Evolutionary conservation across 2,329 filamentous ascomycete genomes (phyloP), one percentile per base, ranked within the genome.

Genomic region (Trichoderma harzianum): DNA sequence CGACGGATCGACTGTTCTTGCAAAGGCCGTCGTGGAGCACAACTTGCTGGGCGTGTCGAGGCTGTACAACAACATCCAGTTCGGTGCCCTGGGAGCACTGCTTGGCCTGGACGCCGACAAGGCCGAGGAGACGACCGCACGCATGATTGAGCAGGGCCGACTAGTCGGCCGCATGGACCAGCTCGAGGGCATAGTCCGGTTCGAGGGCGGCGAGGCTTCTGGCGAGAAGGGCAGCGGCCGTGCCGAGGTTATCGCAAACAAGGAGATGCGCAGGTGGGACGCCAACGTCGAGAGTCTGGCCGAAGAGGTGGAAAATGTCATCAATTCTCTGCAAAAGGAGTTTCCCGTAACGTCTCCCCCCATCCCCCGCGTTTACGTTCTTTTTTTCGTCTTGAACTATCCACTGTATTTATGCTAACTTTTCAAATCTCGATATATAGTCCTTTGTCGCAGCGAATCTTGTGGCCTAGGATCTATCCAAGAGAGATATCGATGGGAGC

Each of bases 61-160:
- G 62, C 83, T 96, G 18, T 96, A 94, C 81, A 89, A 86, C 77
- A 95, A 95, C 79, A 95, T 95, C 73, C 86, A 86, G 5, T 90
- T 94, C 75, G 91, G 92, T 71, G 90, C 91, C 30, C 86, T 99
- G 1, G 96, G 91, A 0, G 84, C 86, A 51, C 86, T 98, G 47
- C 85, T 99, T 16, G 94, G 93, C 0, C 86, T 98, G 5, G 89
- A 93, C 72, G 89, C 89, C 0, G 92, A 93, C 66, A 92, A 91
- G 80, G 95, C 95, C 4, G 96, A 99, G 84, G 91, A 92, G 72
- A 98, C 96, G 69, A 96, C 95, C 14, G 94, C 95, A 5, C 88
- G 90, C 76, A 99, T 99, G 96, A 93, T 99, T 77, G 95, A 98
- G 84, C 95, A 98, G 81, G 94, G 93, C 11, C 90, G 96, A 36